Evolutionary conservation across 176 grass and related monocot species (phyloP).

Genomic region (Thalia dealbata): DNA sequence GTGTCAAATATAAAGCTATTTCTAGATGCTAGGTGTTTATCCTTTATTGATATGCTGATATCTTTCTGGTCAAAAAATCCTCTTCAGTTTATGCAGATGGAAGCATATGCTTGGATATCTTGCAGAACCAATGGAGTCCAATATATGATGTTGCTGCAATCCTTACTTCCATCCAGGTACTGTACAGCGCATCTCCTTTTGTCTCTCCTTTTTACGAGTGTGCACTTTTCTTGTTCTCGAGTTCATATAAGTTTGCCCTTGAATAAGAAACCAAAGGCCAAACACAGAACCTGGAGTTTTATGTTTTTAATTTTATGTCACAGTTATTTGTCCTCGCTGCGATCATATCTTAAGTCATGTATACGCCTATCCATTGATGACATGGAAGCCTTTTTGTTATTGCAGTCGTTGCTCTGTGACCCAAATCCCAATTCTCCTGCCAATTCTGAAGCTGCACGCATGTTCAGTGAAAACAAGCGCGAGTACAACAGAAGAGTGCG

Average conservation of each 20-base stretch:
- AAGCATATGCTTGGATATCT: constrained; percentile 96
- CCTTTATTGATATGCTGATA: neutral
- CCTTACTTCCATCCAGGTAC: constrained; percentile 90
- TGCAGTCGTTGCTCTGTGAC: constrained; percentile 86
- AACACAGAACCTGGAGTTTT: no score
- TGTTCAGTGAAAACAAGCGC: constrained; percentile 91
- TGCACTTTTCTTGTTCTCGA: no score
- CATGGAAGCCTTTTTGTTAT: neutral
- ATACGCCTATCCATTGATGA: no score
- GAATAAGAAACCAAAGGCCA: no score
- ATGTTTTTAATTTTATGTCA: neutral
- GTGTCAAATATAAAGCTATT: no score
- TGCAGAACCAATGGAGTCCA: constrained; percentile 93
- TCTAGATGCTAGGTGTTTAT: neutral
- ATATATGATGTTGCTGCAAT: constrained; percentile 98
- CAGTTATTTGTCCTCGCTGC: neutral
- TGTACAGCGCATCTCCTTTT: neutral
- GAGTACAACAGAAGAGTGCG: constrained; percentile 91
- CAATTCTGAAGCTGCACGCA: constrained; percentile 87
- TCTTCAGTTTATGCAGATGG: constrained; percentile 90
- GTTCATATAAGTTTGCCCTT: no score
- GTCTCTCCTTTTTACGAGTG: no score
- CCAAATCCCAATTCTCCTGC: constrained; percentile 92
- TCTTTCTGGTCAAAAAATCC: neutral
- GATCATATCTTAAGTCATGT: no score